Percentiles rank a stretch among this genome's conserved stretches.
These are phyloP conservation scores for Pseudocercospora eumusae DNA, from an alignment of 2,329 filamentous ascomycete species.

Conservation along the genomic window DNA sequence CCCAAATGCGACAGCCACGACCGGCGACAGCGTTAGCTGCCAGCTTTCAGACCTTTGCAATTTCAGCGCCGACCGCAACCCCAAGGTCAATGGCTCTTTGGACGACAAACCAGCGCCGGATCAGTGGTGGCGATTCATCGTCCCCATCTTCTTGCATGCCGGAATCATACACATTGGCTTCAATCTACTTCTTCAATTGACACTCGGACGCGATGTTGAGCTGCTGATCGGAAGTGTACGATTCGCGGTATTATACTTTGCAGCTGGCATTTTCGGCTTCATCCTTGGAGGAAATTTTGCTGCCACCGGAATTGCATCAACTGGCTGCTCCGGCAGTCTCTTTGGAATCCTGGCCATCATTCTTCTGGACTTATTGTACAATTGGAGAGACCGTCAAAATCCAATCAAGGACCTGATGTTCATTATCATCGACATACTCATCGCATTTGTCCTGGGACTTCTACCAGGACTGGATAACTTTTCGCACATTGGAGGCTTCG, in stretches of 20 bases:
- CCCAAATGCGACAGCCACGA: constrained; percentile 69
- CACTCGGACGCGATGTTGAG: constrained; percentile 90
- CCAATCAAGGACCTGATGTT: constrained; percentile 85
- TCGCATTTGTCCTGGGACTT: constrained; percentile 89
- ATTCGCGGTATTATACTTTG: constrained; percentile 86
- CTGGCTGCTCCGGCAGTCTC: constrained; percentile 83
- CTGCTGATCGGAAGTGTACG: constrained; percentile 82
- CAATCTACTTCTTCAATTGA: constrained; percentile 89
- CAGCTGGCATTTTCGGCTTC: constrained; percentile 91
- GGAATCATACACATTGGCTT: constrained; percentile 94
- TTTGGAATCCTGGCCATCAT: constrained; percentile 90
- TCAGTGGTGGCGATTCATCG: constrained; percentile 96
- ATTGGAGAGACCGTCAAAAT: constrained; percentile 75
- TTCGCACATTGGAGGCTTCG: constrained; percentile 91
- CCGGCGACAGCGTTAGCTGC: constrained; percentile 62
- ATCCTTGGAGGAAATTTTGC: constrained; percentile 94
- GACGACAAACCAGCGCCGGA: constrained; percentile 69
- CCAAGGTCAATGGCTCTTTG: constrained; percentile 51
- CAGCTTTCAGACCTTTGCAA: constrained; percentile 79
- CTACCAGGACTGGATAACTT: constrained; percentile 96
- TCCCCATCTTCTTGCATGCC: constrained; percentile 92
- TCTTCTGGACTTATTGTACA: constrained; percentile 87
- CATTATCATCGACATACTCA: constrained; percentile 78
- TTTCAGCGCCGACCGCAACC: constrained; percentile 73
- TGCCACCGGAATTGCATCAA: constrained; percentile 73